Evolutionary conservation across 148 eudicot species (phyloP), one percentile per base, ranked within the genome.

Genomic region (Camellia granthamiana): DNA sequence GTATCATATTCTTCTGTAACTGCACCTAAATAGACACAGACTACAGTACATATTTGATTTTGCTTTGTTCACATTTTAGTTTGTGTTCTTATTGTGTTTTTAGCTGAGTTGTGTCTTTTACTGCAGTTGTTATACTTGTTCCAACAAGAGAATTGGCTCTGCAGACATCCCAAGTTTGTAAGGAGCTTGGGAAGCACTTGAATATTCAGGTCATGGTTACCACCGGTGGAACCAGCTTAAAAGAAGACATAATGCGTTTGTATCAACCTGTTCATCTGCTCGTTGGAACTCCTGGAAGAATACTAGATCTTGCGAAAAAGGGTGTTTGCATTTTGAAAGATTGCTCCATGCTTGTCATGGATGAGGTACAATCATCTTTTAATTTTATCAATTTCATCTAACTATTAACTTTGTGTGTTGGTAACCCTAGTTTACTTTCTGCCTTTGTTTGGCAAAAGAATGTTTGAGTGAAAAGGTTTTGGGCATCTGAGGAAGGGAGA

Each of bases 261-360:
- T 94, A 94, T 81, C 97, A 94, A 79, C 98, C 98, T 62, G 98
- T 94, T 78, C 98, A 94, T 88, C 83, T 94, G 64, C 94, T 94
- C 67, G 98, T 91, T 61, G 98, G 98, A 75, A 94, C 98, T 76
- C 98, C 97, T 21, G 98, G 97, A 87, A 94, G 98, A 90, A 88
- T 94, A 66, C 87, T 94, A 66, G 98, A 94, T 90, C 88, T 94
- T 81, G 85, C 97, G 18, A 92, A 86, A 75, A 94, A 89, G 87
- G 93, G 97, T n/a, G 76, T 94, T 19, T 94, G 98, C 47, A 55
- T 85, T 78, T 84, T 94, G 84, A 92, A 87, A 77, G 90, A 94
- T 78, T 94, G 97, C 79, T 78, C 89, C 43, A 88, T 94, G 97
- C 91, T 94, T 42, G 84, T 87, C 64, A 88, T 94, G 98, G 98